These are phyloP conservation scores for Cucumis sativus DNA, from an alignment of 306 rosid genomes.

Conservation along the genomic window DNA sequence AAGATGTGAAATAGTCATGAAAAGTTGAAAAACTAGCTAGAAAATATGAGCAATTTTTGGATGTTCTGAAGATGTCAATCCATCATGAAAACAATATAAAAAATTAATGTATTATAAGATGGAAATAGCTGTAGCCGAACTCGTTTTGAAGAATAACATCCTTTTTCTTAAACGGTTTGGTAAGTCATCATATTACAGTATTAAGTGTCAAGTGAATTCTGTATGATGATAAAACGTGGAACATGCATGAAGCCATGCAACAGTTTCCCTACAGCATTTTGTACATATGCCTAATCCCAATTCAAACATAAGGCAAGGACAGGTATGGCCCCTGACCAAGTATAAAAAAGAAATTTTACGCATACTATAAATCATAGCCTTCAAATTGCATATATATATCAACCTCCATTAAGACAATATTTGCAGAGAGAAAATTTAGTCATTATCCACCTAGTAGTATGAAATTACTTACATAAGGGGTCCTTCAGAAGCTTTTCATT, in stretches of 20 bases:
- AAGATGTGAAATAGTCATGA: neutral
- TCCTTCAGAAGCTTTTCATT: constrained; percentile 70
- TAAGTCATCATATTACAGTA: neutral
- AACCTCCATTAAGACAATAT: neutral
- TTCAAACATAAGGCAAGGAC: neutral
- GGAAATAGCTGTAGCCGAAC: neutral
- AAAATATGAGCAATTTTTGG: neutral
- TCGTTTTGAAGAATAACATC: neutral
- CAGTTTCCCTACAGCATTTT: neutral
- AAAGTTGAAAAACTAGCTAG: neutral
- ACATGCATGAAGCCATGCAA: neutral
- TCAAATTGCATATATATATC: neutral
- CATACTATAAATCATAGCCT: neutral
- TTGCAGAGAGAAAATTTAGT: neutral
- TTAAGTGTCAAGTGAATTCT: neutral
- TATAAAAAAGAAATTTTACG: neutral
- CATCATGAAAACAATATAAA: neutral
- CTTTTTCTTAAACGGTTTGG: neutral
- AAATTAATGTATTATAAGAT: neutral
- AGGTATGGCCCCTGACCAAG: neutral
- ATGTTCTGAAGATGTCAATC: neutral
- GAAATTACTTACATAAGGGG: constrained; percentile 60
- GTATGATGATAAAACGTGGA: neutral
- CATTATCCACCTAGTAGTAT: constrained; percentile 7
- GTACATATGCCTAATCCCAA: neutral